Conservation (phyloP, 306 rosid species). For the Acacia confusa region DNA sequence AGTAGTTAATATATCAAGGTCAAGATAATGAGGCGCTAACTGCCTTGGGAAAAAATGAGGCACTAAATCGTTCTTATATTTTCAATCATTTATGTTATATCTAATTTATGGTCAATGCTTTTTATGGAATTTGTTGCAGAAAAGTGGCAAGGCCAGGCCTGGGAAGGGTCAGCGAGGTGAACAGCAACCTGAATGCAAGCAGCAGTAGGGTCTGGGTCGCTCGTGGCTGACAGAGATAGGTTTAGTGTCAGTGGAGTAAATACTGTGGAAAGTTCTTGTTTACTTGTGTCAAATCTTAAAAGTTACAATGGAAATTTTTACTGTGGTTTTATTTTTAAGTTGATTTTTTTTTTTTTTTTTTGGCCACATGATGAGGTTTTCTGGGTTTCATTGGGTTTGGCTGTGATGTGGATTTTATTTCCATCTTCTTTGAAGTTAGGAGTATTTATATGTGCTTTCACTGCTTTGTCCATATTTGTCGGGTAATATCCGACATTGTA, state of each 20-base stretch:
- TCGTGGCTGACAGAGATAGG: slow-evolving; percentile 29
- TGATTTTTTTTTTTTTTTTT: not conserved
- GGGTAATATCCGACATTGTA: slow-evolving; percentile 29
- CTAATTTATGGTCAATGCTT: not conserved
- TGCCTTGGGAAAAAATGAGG: too few species aligned
- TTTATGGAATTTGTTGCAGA: slow-evolving; percentile 35
- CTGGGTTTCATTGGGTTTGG: slow-evolving; percentile 14
- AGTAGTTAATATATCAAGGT: not conserved
- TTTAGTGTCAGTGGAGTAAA: slow-evolving; percentile 29
- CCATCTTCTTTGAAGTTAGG: not conserved
- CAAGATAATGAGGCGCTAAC: not conserved
- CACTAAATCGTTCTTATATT: not conserved
- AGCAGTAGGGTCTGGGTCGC: slow-evolving; percentile 40
- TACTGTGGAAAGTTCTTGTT: slow-evolving; percentile 27
- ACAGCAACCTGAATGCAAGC: slow-evolving; percentile 53
- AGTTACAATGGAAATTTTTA: slow-evolving; percentile 10
- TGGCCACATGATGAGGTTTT: slow-evolving; percentile 18
- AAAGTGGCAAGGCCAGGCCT: slow-evolving; percentile 21
- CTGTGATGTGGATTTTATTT: slow-evolving; percentile 29
- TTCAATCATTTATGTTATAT: not conserved
- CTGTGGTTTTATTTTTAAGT: not conserved
- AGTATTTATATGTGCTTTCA: not conserved
- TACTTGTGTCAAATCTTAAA: slow-evolving; percentile 26
- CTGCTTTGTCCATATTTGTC: slow-evolving; percentile 16
- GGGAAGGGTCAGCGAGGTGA: slow-evolving; percentile 40